Base-by-base conservation (phyloP, 352 stramenopile species). In the Pythium utonaiense region DNA sequence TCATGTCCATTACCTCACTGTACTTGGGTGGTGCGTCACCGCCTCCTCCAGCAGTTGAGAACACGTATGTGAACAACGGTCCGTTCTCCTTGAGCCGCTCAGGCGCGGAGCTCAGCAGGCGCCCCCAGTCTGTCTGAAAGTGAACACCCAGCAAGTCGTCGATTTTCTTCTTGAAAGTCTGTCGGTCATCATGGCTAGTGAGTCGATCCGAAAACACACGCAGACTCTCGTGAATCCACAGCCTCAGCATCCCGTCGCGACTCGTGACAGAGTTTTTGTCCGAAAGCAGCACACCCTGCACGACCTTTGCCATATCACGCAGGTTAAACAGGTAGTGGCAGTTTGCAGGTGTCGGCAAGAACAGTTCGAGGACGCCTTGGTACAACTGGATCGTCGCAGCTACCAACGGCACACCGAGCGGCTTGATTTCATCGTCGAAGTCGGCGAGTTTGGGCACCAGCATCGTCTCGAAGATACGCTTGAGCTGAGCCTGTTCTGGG, bases 131-230 rank as follows among this genome's bases (percentile, higher is more conserved):
- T 4, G 77, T 89, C 56, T 93, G 82, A 45, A 93, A 95, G 28
- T 88, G 79, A 3, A 85, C 71, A 1, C 78, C 69, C 7, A 95
- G 64, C 4, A 95, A 62, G 27, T 95, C 86, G 19, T 93, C 83
- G 10, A 92, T 73, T 40, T 86, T 93, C 51, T 74, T 80, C 53
- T 97, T 95, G 67, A 98, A 98, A 52, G 76, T 95, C 19, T 83
- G 64, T 12, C 94, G 86, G 60, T 98, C 95, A 13, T 92, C 85
- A 2, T 69, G 59, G 51, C 79, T 95, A 3, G 96, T 97, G 13
- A 98, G 75, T 0, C 93, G 86, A 61, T 98, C 93, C 1, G 82
- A 88, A 55, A 97, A 98, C 10, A 98, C 89, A 0, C 92, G 83
- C 16, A 94, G 55, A 47, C 72, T 87, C 68, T 98, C 93, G 58